A percentile compares a stretch with the other conserved stretches of the same genome.
Conservation (phyloP, 2,329 filamentous ascomycete species). For the Proliferodiscus dingleyae region DNA sequence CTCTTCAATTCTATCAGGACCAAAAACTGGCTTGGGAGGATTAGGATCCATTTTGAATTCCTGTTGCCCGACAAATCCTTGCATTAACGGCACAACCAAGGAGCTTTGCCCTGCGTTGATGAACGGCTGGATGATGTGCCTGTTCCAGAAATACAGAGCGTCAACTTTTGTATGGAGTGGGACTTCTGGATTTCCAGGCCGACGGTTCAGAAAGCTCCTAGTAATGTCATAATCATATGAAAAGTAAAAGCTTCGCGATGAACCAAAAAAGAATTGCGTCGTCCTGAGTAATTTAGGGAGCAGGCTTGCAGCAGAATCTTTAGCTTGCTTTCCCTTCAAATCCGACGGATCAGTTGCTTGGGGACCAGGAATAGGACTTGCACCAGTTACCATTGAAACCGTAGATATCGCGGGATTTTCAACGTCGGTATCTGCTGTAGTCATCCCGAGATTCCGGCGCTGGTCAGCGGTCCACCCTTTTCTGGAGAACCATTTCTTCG, state of each 20-base stretch:
- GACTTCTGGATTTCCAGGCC: slow-evolving; percentile 41
- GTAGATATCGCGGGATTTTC: slow-evolving; percentile 25
- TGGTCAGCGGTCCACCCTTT: slow-evolving; percentile 74
- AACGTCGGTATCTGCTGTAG: slow-evolving; percentile 34
- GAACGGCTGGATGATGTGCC: slow-evolving; percentile 67
- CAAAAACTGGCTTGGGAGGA: slow-evolving; percentile 41
- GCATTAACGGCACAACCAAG: slow-evolving; percentile 77
- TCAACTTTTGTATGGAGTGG: slow-evolving; percentile 72
- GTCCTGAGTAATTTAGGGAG: slow-evolving; percentile 82
- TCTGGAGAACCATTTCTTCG: slow-evolving; percentile 84
- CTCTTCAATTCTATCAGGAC: slow-evolving; percentile 42
- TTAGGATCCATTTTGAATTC: slow-evolving; percentile 68
- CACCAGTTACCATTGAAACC: not conserved
- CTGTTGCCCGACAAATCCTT: slow-evolving; percentile 88
- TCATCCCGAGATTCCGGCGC: slow-evolving; percentile 65
- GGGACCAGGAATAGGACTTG: not conserved
- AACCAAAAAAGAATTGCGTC: slow-evolving; percentile 76
- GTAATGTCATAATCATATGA: slow-evolving; percentile 94
- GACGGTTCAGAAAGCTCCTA: slow-evolving; percentile 47
- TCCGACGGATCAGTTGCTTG: slow-evolving; percentile 5
- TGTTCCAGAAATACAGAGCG: slow-evolving; percentile 87
- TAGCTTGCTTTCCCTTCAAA: slow-evolving; percentile 7
- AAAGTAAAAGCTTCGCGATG: slow-evolving; percentile 85
- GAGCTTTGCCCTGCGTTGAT: slow-evolving; percentile 66
- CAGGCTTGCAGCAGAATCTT: slow-evolving; percentile 37